Percentiles rank a stretch among this genome's conserved stretches.
Conservation (phyloP, 202 grass and related monocot genomes). For the Panicum hallii region DNA sequence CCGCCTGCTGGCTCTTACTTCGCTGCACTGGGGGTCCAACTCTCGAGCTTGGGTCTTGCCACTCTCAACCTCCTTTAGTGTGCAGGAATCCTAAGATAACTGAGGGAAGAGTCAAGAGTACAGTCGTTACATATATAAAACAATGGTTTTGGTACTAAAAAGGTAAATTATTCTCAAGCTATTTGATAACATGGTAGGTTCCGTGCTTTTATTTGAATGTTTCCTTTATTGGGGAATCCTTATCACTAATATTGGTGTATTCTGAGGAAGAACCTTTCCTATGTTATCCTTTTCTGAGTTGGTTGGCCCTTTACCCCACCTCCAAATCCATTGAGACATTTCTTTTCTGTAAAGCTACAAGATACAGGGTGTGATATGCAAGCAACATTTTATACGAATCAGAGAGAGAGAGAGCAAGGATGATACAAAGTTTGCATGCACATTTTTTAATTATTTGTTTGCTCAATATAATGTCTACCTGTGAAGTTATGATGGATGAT, state of each 20-base stretch:
- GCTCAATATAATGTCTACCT: not conserved
- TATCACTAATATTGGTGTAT: conserved; percentile 19
- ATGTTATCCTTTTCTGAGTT: conserved; percentile 20
- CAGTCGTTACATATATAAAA: not conserved
- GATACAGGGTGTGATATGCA: conserved; percentile 47
- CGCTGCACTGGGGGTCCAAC: not conserved
- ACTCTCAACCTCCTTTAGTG: not conserved
- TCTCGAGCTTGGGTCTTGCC: not conserved
- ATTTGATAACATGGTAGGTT: conserved; percentile 1
- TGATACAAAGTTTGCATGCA: not conserved
- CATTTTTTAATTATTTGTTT: not conserved
- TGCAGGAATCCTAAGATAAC: not conserved
- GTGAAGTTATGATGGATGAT: not conserved
- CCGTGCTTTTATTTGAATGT: not conserved
- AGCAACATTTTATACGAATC: conserved; percentile 33
- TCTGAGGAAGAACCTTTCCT: conserved; percentile 14
- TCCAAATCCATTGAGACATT: conserved; percentile 24
- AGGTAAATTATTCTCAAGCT: not conserved
- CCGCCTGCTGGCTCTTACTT: not conserved
- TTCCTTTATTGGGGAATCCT: conserved; percentile 17
- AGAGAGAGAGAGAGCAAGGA: too few species aligned
- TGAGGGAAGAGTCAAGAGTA: not conserved
- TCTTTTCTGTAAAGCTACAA: conserved; percentile 51
- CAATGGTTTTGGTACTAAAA: not conserved
- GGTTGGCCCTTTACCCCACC: conserved; percentile 25